Conservation (phyloP, 345 rosid genomes). For the Eucalyptus microcorys region DNA sequence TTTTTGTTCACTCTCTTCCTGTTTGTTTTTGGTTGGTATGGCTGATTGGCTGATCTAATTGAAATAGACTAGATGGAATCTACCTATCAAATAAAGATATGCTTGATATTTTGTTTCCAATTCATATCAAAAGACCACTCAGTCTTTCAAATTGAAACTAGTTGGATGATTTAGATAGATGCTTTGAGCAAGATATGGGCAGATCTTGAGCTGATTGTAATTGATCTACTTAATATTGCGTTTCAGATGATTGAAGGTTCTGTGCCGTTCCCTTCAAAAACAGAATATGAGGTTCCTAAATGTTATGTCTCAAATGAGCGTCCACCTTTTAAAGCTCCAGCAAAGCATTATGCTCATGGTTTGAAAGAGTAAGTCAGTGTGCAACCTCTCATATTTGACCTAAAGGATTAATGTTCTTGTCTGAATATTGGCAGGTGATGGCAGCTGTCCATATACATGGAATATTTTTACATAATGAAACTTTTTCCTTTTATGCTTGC, state of each 20-base stretch:
- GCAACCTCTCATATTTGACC: not conserved
- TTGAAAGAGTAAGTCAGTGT: slow-evolving; percentile 41
- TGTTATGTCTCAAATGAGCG: slow-evolving; percentile 56
- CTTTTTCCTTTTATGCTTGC: not conserved
- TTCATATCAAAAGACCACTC: not conserved
- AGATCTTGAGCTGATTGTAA: not conserved
- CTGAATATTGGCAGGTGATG: not conserved
- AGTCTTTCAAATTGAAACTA: not conserved
- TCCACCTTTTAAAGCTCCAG: slow-evolving; percentile 58
- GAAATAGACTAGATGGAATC: not conserved
- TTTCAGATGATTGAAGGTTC: slow-evolving; percentile 76
- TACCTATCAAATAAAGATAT: not conserved
- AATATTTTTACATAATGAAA: not conserved
- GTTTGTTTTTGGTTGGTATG: not conserved
- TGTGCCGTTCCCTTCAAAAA: slow-evolving; percentile 48
- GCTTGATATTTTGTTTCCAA: not conserved
- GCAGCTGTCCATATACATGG: not conserved
- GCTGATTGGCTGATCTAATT: not conserved
- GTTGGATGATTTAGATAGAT: not conserved
- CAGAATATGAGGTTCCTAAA: slow-evolving; percentile 66
- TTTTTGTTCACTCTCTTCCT: not conserved
- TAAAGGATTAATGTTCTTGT: not conserved
- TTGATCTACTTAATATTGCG: not conserved
- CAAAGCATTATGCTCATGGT: slow-evolving; percentile 45
- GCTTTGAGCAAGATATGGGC: not conserved